A percentile compares a stretch with the other conserved stretches of the same genome.
Evolutionary conservation across 2,329 filamentous ascomycete species (phyloP).

Genomic region (Cladosporium velox): DNA sequence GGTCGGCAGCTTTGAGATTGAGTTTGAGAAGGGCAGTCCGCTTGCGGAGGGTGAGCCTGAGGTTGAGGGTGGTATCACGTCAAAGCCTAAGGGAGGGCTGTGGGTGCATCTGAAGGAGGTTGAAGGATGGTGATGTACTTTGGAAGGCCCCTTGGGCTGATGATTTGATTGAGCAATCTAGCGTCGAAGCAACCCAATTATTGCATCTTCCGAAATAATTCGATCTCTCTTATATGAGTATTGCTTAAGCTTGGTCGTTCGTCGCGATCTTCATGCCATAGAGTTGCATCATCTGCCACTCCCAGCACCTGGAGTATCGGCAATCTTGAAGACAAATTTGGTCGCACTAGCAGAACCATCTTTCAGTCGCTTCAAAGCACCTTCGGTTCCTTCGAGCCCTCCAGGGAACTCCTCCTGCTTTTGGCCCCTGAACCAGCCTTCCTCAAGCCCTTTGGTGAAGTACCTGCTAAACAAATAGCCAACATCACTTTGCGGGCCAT

Average conservation of each 20-base stretch:
- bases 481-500: slow-evolving; percentile 38
- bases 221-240: too few species aligned
- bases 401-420: slow-evolving; percentile 54
- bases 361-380: slow-evolving; percentile 57
- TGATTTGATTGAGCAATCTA: neutral
- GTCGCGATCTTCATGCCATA: neutral
- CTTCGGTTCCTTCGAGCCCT: slow-evolving; percentile 57
- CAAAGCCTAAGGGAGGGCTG: slow-evolving; percentile 71
- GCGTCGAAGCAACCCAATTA: neutral
- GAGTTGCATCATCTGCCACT: neutral
- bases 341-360: slow-evolving; percentile 62
- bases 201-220: neutral
- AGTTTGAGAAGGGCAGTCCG: slow-evolving; percentile 58
- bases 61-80: slow-evolving; percentile 71
- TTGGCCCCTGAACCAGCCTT: slow-evolving; percentile 41
- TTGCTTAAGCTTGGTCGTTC: too few species aligned
- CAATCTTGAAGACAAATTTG: slow-evolving; percentile 65
- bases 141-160: neutral
- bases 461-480: slow-evolving; percentile 39
- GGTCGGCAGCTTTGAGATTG: slow-evolving; percentile 72
- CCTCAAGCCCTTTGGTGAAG: slow-evolving; percentile 36
- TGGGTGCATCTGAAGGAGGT: slow-evolving; percentile 66
- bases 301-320: slow-evolving; percentile 44
- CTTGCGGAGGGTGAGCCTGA: slow-evolving; percentile 54
- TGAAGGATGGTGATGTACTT: slow-evolving; percentile 60